These are phyloP conservation scores for Metarhizium anisopliae DNA, from an alignment of 2,329 filamentous ascomycete species.

Conservation along the genomic window DNA sequence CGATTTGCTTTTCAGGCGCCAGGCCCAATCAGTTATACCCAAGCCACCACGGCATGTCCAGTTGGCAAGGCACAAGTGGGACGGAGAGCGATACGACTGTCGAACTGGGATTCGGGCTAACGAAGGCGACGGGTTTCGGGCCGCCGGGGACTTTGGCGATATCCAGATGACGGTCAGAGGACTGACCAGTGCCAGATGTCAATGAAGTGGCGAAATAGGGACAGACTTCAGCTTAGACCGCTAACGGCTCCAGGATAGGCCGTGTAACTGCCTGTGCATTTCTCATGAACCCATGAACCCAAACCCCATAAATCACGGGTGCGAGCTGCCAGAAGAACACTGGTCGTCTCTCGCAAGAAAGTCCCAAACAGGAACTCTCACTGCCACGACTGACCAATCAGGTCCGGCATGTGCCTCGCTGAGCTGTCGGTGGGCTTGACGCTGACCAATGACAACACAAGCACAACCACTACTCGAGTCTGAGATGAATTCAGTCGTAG, in stretches of 20 bases:
- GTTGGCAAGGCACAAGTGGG: neutral
- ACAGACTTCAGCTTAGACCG: neutral
- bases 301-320: neutral
- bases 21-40: neutral
- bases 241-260: neutral
- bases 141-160: neutral
- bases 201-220: neutral
- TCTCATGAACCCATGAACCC: neutral
- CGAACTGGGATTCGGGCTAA: neutral
- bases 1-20: neutral
- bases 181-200: neutral
- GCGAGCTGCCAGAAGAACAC: neutral
- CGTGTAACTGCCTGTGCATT: neutral
- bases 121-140: neutral
- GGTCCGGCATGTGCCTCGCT: neutral
- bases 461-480: neutral
- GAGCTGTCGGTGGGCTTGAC: neutral
- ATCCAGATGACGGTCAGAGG: neutral
- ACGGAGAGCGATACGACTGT: neutral
- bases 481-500: too few species aligned
- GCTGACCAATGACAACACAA: neutral
- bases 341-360: constrained; percentile 1
- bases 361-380: constrained; percentile 3
- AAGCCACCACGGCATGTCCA: neutral
- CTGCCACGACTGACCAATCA: constrained; percentile 1